phyloP scores from a whole-genome alignment of 805 yeast species.

The Wickerhamomyces strasburgensis region DNA sequence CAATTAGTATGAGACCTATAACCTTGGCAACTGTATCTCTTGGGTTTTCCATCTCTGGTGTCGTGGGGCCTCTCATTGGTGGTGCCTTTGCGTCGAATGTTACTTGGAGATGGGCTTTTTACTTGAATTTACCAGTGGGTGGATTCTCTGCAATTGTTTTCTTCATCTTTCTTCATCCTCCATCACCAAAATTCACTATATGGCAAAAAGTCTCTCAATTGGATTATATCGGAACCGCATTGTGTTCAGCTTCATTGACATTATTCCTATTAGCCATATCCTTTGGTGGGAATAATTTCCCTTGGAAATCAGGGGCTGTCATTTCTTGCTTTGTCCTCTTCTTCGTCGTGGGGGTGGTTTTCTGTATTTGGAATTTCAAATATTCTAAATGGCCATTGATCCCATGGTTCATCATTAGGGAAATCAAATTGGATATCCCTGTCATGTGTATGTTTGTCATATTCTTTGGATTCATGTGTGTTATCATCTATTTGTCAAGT shows the following conservation, averaged over 20 bases:
- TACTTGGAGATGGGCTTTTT: slow-evolving; percentile 72
- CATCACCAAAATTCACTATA: slow-evolving; percentile 34
- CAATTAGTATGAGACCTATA: slow-evolving; percentile 23
- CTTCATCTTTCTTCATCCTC: slow-evolving; percentile 33
- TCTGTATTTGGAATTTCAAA: slow-evolving; percentile 37
- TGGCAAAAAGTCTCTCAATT: slow-evolving; percentile 34
- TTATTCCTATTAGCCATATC: slow-evolving; percentile 42
- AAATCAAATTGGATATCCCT: too few species aligned
- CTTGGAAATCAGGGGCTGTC: slow-evolving; percentile 1
- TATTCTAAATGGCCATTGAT: slow-evolving; percentile 42
- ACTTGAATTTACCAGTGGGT: slow-evolving; percentile 53
- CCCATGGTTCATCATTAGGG: too few species aligned
- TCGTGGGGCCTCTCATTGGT: slow-evolving; percentile 61
- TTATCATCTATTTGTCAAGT: not conserved
- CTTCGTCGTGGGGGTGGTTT: slow-evolving; percentile 47
- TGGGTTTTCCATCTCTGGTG: slow-evolving; percentile 47
- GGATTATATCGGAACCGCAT: slow-evolving; percentile 44
- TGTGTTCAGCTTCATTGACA: slow-evolving; percentile 37
- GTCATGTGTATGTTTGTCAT: not conserved
- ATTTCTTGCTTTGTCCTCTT: not conserved
- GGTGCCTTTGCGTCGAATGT: slow-evolving; percentile 57
- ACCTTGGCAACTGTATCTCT: slow-evolving; percentile 15
- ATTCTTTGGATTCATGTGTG: slow-evolving; percentile 1
- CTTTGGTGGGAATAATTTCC: slow-evolving; percentile 41
- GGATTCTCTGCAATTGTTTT: slow-evolving; percentile 39